Base-by-base conservation (phyloP, 331 rosid genomes). In the Spiraea crenata region DNA sequence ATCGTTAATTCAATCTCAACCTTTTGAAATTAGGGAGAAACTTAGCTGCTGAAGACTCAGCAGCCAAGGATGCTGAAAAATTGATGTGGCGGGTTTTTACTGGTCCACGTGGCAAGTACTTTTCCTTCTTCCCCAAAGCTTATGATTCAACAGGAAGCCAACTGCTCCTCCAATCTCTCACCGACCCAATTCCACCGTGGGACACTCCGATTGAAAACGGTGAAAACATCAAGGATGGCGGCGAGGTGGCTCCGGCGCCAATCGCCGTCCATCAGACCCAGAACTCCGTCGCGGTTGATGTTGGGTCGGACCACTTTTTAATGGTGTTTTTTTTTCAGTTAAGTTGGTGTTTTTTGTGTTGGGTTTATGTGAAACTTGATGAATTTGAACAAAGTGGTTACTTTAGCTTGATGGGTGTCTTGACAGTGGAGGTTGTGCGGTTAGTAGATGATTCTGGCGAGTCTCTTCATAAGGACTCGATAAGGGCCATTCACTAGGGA, bases 231-330 rank as follows among this genome's bases (percentile, higher is more conserved):
- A 87, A 83, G 56, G 88, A 87, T 13, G 65, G 64, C 0, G 90
- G 64, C 0, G 90, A 91, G 70, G 91, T 91, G 0, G 97, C 97
- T 31, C 97, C 99, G 12, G 99, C 99, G 0, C 83, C 89, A n/a
- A 84, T 89, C 35, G 79, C 97, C 0, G 91, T 93, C 70, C 91
- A 93, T 59, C 99, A 96, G 0, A 37, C 75, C 65, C 85, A 80
- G 7, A 70, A 75, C 9, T 83, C 86, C 64, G 85, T 83, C 54
- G 89, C 89, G 17, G 90, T 87, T 12, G 89, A 95, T 1, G 92
- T 93, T 9, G 97, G 97, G 54, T 82, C 90, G 19, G 90, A 88
- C 60, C 91, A 91, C 48, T 14, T 58, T 44, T 9, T 20, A n/a
- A n/a, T n/a, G n/a, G n/a, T n/a, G n/a, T n/a, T n/a, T n/a, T n/a